Evolutionary conservation across 148 eudicot species (phyloP), one percentile per base, ranked within the genome.

Genomic region (Euryodendron excelsum): DNA sequence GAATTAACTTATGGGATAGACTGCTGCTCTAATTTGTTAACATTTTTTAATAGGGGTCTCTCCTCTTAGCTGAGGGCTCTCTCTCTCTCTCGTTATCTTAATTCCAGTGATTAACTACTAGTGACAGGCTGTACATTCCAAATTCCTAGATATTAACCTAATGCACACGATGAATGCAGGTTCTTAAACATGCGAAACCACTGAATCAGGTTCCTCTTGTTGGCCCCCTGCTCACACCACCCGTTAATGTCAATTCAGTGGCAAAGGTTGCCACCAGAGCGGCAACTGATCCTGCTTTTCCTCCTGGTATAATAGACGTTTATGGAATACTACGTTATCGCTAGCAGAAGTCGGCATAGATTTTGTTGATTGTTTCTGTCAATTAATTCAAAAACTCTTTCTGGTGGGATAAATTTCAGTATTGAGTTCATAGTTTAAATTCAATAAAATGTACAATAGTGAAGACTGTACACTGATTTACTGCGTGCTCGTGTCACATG

Each of bases 201-300:
- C 83, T 91, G 75, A 84, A 82, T 53, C 88, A 90, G 74, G 80
- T 93, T 7, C 97, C 97, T 0, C 80, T 91, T 41, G 88, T 93
- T 41, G 97, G 97, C 25, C 94, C 94, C 2, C 78, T 93, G 72
- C 74, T 93, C n/a, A 88, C 87, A 30, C 90, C 93, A 33, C 97
- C 97, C 1, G 93, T 93, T 3, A 91, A 84, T 79, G 97, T 93
- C 13, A 80, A 80, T 25, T 86, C 94, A 25, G 94, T 93, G 72
- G 94, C 97, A 10, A 89, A 82, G 72, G 94, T 93, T 37, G 87
- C 93, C 27, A 86, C 91, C 20, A 82, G 97, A 88, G 97, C 93
- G n/a, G 97, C 94, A 53, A 88, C 88, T 30, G 97, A 93, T 79
- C 91, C 91, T 71, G 94, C 89, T 20, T 93, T 93, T 77, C 97